Percentiles rank a stretch among this genome's conserved stretches.
These are phyloP conservation scores for Acer negundo DNA, from an alignment of 345 rosid genomes.

Conservation along the genomic window DNA sequence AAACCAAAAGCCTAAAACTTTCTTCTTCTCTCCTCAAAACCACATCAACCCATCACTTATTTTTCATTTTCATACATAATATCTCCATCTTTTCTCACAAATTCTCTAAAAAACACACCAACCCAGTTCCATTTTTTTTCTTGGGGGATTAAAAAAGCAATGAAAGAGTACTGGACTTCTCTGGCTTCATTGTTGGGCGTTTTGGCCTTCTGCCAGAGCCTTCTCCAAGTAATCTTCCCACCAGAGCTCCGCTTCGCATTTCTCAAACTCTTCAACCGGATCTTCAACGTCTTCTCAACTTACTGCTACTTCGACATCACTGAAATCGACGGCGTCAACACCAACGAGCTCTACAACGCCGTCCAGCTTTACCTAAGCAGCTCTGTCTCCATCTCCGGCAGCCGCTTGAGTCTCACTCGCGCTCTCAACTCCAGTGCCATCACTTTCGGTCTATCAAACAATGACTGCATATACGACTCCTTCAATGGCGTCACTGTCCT, in stretches of 20 bases:
- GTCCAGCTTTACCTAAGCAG: conserved; percentile 92
- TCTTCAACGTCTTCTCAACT: conserved; percentile 57
- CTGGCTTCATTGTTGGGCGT: conserved; percentile 80
- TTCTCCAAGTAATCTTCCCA: conserved; percentile 71
- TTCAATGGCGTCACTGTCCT: conserved; percentile 57
- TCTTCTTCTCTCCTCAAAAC: neutral
- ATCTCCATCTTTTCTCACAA: conserved; percentile 9
- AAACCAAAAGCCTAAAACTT: neutral
- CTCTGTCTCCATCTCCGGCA: conserved; percentile 65
- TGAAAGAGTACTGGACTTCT: conserved; percentile 88
- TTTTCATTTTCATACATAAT: conserved; percentile 14
- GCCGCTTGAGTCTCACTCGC: conserved; percentile 86
- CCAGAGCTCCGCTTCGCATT: conserved; percentile 82
- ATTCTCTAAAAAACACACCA: neutral
- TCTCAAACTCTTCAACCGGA: conserved; percentile 54
- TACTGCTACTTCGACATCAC: conserved; percentile 92
- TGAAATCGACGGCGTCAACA: conserved; percentile 94
- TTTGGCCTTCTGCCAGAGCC: conserved; percentile 78
- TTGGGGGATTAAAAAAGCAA: conserved; percentile 6
- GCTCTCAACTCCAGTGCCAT: conserved; percentile 83
- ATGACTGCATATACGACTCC: conserved; percentile 72
- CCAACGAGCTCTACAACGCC: conserved; percentile 99
- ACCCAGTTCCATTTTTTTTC: too few species aligned
- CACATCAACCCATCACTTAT: neutral
- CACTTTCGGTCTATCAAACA: conserved; percentile 84